Evolutionary conservation across 352 stramenopile species (phyloP), one percentile per base, ranked within the genome.

Genomic region (Phytophthora boehmeriae): DNA sequence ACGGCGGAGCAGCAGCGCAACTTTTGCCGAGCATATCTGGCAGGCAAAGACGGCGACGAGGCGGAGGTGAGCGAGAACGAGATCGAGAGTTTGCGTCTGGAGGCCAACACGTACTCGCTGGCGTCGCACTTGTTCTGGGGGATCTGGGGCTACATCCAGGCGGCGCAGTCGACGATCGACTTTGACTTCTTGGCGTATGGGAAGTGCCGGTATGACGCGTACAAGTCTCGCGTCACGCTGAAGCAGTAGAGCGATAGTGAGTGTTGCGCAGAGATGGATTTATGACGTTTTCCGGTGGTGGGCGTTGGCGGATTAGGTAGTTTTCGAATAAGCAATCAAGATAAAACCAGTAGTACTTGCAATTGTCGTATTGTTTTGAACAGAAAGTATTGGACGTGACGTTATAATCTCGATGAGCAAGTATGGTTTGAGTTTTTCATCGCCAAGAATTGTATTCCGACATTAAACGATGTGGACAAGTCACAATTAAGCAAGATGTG

Each of bases 181-280:
- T 98, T 98, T 70, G 90, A 98, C 76, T 98, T 96, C 57, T 20
- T 97, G 20, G 78, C 64, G 4, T 98, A 97, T 67, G 89, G 75
- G 20, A 64, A 78, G 41, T 88, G 82, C 64, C 86, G 83, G 32
- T 89, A 90, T 60, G 66, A 87, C 11, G 82, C 77, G 3, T 95
- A 88, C 54, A 88, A 80, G 64, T 84, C 75, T 16, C 73, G 73
- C 50, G 62, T 81, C 34, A 90, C 83, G 25, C 45, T 86, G 38
- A 66, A 72, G 44, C 63, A 88, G 17, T 81, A 70, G 70, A 43
- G 39, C 16, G 3, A 9, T 2, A n/a, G 2, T 4, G 25, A 8
- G 25, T 30, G 25, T 30, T 30, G 28, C 10, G 30, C 35, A 36
- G 14, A 23, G 19, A 48, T 27, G 52, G 46, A 35, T 66, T 60